Percentiles rank a stretch among this genome's conserved stretches.
phyloP scores from a whole-genome alignment of 345 rosid species.

The Citrus maxima region DNA sequence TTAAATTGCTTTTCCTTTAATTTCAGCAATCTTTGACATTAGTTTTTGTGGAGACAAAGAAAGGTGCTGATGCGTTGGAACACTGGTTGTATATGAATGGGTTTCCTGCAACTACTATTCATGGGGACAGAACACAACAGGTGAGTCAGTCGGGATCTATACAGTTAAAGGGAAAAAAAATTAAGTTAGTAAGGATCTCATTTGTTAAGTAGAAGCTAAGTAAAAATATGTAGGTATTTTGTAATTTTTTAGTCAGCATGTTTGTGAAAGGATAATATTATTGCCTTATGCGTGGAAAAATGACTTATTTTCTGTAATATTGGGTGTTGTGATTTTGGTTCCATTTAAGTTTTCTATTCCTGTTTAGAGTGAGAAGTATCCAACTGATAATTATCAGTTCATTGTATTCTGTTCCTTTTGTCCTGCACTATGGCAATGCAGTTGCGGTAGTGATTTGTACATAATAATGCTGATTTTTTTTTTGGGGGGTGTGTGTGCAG shows the following conservation, averaged over 20 bases:
- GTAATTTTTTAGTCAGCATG: neutral
- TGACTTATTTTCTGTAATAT: no score
- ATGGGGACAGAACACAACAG: conserved; percentile 98
- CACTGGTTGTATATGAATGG: conserved; percentile 83
- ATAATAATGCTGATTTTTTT: neutral
- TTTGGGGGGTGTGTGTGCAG: conserved; percentile 31
- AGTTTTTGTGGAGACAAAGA: conserved; percentile 99
- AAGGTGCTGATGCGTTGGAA: conserved; percentile 91
- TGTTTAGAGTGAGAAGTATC: no score
- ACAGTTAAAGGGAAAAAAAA: neutral
- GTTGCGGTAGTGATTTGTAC: neutral
- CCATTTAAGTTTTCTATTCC: no score
- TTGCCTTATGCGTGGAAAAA: no score
- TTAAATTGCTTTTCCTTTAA: conserved; percentile 5
- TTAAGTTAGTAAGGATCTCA: neutral
- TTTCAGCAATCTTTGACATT: conserved; percentile 93
- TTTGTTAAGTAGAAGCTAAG: neutral
- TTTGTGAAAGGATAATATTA: no score
- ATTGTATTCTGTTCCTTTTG: no score
- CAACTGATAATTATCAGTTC: no score
- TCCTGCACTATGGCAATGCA: neutral
- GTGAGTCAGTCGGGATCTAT: conserved; percentile 16
- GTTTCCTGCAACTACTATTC: conserved; percentile 92
- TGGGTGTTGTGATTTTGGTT: no score
- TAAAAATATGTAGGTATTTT: neutral